Evolutionary conservation across 2,329 filamentous ascomycete species (phyloP).

Genomic region (Paracoccidioides brasiliensis): DNA sequence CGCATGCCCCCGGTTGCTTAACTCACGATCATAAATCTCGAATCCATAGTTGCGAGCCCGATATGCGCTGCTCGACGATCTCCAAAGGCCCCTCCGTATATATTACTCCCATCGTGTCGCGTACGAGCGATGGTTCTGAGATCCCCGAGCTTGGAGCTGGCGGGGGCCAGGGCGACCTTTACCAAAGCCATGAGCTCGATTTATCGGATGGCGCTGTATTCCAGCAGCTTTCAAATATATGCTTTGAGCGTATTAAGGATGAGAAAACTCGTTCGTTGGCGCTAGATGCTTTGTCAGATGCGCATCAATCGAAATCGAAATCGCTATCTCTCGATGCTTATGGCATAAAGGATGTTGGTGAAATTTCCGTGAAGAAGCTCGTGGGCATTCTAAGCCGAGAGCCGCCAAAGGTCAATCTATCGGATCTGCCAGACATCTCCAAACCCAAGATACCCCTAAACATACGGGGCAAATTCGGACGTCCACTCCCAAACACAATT

Average conservation of each 20-base stretch:
- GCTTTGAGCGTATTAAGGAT: constrained; percentile 27
- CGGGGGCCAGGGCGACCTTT: constrained; percentile 64
- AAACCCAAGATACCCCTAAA: neutral
- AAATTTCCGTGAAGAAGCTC: constrained; percentile 27
- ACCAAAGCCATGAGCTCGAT: constrained; percentile 54
- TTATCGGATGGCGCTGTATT: constrained; percentile 37
- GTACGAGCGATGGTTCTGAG: constrained; percentile 43
- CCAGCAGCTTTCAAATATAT: constrained; percentile 42
- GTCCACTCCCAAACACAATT: constrained; percentile 20
- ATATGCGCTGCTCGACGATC: constrained; percentile 33
- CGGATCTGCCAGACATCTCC: neutral
- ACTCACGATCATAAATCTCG: constrained; percentile 45
- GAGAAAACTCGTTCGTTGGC: constrained; percentile 17
- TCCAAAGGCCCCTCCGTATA: constrained; percentile 47
- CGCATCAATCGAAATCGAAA: constrained; percentile 23
- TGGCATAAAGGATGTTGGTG: constrained; percentile 24
- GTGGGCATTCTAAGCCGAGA: constrained; percentile 20
- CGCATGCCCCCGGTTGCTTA: constrained; percentile 54
- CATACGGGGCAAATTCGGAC: neutral
- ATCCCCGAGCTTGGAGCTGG: constrained; percentile 64
- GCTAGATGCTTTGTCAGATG: constrained; percentile 19
- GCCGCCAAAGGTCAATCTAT: neutral
- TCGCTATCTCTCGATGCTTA: constrained; percentile 26
- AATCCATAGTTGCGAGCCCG: constrained; percentile 78
- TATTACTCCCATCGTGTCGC: constrained; percentile 64